Evolutionary conservation across 805 yeast species (phyloP), one percentile per base, ranked within the genome.

Genomic region (Yarrowia deformans): DNA sequence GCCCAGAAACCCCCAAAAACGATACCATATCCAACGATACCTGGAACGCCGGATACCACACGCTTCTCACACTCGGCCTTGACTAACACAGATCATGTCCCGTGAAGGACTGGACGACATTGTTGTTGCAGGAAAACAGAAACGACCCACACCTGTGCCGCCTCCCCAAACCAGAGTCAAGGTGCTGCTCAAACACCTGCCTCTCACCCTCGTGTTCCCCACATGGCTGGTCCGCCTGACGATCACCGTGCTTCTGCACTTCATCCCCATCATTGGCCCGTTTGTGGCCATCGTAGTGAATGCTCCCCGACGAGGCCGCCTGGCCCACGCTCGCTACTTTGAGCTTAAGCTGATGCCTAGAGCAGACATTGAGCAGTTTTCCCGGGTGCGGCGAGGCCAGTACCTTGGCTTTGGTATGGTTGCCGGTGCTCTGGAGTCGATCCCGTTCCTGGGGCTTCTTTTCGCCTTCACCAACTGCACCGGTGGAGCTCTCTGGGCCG

Each of bases 241-340:
- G 0, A 16, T 80, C 0, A 76, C 81, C 23, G 72, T 84, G 18
- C 16, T 80, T 0, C 73, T 88, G 13, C 82, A 84, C 39, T 76
- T 82, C 67, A 79, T 89, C 14, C 93, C 93, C 0, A 45, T 87
- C 8, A 19, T 85, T 7, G 93, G 93, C 0, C 90, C 90, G 0
- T n/a, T 83, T 6, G 34, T 86, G 9, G 82, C 85, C 12, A 77
- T 87, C 14, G 67, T 84, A 2, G 69, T 86, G 7, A 84, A 83
- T 68, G 87, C 90, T 0, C 85, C 90, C 0, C 76, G 83, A 23
- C 83, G 83, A 43, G 91, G 88, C 0, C 78, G 81, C 68, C 78
- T 79, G 54, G 81, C 85, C 43, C 90, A 87, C 67, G 73, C 79
- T 16, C 79, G 91, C 50, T 89, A 88, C 75, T 88, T 85, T 73